Conservation (phyloP, 2,329 filamentous ascomycete genomes). For the Aspergillus sclerotialis region DNA sequence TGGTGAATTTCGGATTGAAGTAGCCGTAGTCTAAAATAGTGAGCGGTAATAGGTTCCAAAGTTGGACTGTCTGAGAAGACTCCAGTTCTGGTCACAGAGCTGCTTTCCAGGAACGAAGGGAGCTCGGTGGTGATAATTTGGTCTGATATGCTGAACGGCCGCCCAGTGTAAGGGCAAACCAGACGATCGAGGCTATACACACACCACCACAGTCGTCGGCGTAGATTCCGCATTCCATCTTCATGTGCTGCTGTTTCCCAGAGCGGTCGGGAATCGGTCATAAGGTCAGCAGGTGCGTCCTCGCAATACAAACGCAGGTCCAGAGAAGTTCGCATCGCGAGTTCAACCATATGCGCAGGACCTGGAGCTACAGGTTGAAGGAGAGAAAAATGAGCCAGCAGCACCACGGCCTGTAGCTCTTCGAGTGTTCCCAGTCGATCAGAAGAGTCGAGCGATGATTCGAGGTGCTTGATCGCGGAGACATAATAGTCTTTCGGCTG, state of each 20-base stretch:
- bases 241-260: slow-evolving; percentile 42
- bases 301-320: slow-evolving; percentile 91
- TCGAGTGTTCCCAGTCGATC: slow-evolving; percentile 75
- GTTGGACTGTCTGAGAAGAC: slow-evolving; percentile 64
- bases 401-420: slow-evolving; percentile 81
- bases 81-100: slow-evolving; percentile 74
- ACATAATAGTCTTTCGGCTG: slow-evolving; percentile 96
- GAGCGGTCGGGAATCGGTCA: slow-evolving; percentile 10
- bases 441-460: slow-evolving; percentile 69
- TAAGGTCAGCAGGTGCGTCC: slow-evolving; percentile 62
- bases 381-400: slow-evolving; percentile 86
- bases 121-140: slow-evolving; percentile 94
- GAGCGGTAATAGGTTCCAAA: slow-evolving; percentile 85
- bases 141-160: slow-evolving; percentile 92
- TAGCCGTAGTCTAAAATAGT: slow-evolving; percentile 83
- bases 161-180: slow-evolving; percentile 85
- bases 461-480: slow-evolving; percentile 84
- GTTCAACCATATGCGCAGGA: slow-evolving; percentile 94
- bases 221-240: slow-evolving; percentile 79
- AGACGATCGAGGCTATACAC: slow-evolving; percentile 93
- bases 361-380: slow-evolving; percentile 87
- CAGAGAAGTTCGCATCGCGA: slow-evolving; percentile 81
- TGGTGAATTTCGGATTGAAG: slow-evolving; percentile 93
- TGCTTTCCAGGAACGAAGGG: slow-evolving; percentile 80
- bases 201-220: slow-evolving; percentile 90